Evolutionary conservation across 2,329 filamentous ascomycete species (phyloP).

Genomic region (Botrytis fragariae): DNA sequence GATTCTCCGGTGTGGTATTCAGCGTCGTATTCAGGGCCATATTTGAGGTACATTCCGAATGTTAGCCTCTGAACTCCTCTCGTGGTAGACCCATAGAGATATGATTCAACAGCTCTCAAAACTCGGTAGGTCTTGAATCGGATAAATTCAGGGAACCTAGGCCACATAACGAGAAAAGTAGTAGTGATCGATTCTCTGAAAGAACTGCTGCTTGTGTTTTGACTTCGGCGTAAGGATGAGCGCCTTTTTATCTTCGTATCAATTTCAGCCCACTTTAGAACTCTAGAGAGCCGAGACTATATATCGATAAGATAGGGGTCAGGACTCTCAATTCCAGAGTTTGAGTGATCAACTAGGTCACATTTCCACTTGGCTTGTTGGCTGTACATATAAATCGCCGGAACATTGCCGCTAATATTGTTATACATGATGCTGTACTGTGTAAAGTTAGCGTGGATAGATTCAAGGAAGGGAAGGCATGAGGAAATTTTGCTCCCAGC

Average conservation of each 20-base stretch:
- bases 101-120: background rate
- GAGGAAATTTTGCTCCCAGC: background rate
- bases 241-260: background rate
- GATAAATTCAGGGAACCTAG: background rate
- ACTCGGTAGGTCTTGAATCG: background rate
- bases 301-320: background rate
- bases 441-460: background rate
- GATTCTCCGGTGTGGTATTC: background rate
- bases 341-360: background rate
- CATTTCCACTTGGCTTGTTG: background rate
- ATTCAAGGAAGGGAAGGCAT: background rate
- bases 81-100: background rate
- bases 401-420: background rate
- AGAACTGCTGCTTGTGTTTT: background rate
- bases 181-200: background rate
- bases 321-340: background rate
- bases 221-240: background rate
- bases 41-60: slow-evolving; percentile 1
- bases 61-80: background rate
- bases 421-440: background rate
- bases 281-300: background rate
- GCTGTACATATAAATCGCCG: background rate
- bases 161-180: background rate
- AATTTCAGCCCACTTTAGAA: background rate
- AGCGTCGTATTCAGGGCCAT: background rate